Evolutionary conservation across 257 asterid genomes (phyloP), one percentile per base, ranked within the genome.

Genomic region (Solanum corneliomulleri): DNA sequence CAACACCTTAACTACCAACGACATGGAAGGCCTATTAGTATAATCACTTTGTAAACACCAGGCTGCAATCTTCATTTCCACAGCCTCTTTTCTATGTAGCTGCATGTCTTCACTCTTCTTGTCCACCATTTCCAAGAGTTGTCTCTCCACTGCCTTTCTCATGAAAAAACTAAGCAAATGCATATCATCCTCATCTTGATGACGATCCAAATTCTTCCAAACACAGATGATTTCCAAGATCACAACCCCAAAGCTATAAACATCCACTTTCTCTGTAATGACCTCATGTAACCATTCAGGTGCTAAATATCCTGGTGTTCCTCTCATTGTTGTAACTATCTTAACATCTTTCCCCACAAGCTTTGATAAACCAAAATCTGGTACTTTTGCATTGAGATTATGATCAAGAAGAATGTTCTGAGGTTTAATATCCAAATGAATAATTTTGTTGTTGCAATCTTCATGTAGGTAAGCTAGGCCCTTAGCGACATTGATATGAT

Each of bases 341-440:
- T 85, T 52, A 85, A 84, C 86, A 6, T 85, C 90, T 62, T 84
- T 74, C 10, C 78, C 91, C 15, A 89, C 75, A 5, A 89, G 72
- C 88, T 87, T 87, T 35, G 86, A 87, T 70, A 89, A 72, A 18
- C 88, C 90, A 35, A 89, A 89, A 62, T 89, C 91, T 15, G 86
- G 47, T 75, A 87, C 52, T 41, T 87, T 87, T n/a, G 91, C 91
- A 49, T 71, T 89, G 90, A 87, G 85, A 68, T 87, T 37, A n/a
- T 81, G 62, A 64, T 64, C 69, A 62, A 62, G 69, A 62, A 62
- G 69, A 62, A 62, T 62, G 69, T 23, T 62, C 69, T 87, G 87
- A 4, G 90, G 86, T 35, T 89, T 86, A 58, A 89, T 89, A 29
- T 89, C 90, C 25, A 89, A 83, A 23, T 89, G 91, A 16, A 89